Evolutionary conservation across 768 basidiomycete species (phyloP), one percentile per base, ranked within the genome.

Genomic region (Pleurotus ostreatus): DNA sequence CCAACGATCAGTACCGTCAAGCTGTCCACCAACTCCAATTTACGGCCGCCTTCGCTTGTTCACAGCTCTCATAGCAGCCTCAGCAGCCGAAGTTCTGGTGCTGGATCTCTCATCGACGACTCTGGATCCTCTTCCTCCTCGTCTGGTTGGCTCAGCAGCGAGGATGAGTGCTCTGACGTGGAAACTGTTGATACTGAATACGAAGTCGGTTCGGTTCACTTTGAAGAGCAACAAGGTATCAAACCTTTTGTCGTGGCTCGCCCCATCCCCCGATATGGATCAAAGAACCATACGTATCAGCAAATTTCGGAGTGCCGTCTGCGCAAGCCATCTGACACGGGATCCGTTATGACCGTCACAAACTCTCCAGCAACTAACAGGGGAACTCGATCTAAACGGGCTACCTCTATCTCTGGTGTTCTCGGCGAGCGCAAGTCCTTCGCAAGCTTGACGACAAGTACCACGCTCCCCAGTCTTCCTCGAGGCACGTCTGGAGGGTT

Each of bases 31-130:
- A 13, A 70, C 71, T 23, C 74, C 60, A 26, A 68, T 60, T 63
- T 75, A 69, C 49, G 66, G 46, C 64, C 68, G 23, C 55, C 69
- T 18, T 60, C 74, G 20, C 62, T 83, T 60, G 74, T 75, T 13
- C 73, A 74, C 60, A 55, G 54, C 43, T 55, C 54, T 12, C 45
- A 26, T 11, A 46, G 54, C 12, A 26, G 72, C 37, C 75, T 73
- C 41, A 74, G 74, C 11, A 59, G 68, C 48, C 68, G 69, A 2
- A 75, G 75, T 37, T 85, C 86, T 2, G 86, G 86, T 49, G 73
- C 84, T 63, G 81, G 78, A 56, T 86, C 83, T 23, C 70, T 86
- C 46, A 78, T 79, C n/a, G 84, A 86, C 58, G 83, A 86, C 60
- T 79, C 76, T 18, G 80, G 78, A 23, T 85, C 83, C 11, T 83